phyloP scores from a whole-genome alignment of 305 asterid genomes.

The Fraxinus floribunda region DNA sequence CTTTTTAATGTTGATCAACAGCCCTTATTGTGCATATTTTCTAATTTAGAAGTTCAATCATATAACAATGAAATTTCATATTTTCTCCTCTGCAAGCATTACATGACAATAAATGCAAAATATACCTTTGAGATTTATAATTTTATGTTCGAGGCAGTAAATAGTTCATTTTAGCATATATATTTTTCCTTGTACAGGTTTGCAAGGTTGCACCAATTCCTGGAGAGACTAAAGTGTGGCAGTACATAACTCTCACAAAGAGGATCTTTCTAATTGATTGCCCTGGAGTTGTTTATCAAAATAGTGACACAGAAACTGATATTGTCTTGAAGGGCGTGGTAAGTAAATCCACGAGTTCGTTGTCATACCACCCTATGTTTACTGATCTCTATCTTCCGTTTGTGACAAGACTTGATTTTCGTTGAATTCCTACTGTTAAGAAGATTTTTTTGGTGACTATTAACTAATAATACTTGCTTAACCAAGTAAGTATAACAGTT shows the following conservation, averaged over 20 bases:
- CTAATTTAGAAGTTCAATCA: neutral
- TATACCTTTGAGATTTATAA: neutral
- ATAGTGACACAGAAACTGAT: conserved; percentile 74
- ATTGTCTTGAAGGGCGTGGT: conserved; percentile 96
- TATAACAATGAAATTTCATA: neutral
- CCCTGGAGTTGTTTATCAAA: conserved; percentile 95
- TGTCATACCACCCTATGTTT: neutral
- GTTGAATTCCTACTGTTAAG: neutral
- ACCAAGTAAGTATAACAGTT: neutral
- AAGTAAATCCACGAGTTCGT: conserved; percentile 24
- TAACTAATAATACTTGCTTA: neutral
- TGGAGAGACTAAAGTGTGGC: conserved; percentile 99
- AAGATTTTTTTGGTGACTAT: neutral
- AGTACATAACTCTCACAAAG: conserved; percentile 88
- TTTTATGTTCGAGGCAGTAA: neutral
- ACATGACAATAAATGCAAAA: neutral
- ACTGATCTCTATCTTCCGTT: neutral
- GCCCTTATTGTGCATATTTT: neutral
- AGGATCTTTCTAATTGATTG: conserved; percentile 88
- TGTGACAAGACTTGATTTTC: neutral
- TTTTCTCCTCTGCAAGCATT: neutral
- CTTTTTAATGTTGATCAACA: neutral
- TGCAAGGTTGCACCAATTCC: conserved; percentile 98
- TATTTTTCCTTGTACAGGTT: conserved; percentile 45
- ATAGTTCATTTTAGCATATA: neutral